These are phyloP conservation scores for Xylaria sp. DNA, from an alignment of 2,329 filamentous ascomycete species.

Conservation along the genomic window DNA sequence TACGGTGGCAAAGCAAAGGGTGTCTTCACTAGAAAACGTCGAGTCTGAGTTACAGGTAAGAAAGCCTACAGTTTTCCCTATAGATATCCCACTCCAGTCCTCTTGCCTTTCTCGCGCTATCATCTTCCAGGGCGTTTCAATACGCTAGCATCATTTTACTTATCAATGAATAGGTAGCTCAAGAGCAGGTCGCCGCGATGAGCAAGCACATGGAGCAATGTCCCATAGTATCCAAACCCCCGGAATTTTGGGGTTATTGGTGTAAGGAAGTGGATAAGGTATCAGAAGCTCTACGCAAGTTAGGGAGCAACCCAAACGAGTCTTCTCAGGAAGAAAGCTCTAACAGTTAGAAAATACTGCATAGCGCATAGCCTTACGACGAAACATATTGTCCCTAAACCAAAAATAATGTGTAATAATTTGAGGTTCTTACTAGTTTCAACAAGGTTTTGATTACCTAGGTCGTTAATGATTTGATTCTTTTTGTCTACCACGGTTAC, in stretches of 20 bases:
- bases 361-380: too few species aligned
- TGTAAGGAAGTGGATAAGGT: neutral
- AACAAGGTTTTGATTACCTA: neutral
- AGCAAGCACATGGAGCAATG: slow-evolving; percentile 3
- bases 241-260: neutral
- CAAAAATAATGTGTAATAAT: neutral
- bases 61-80: neutral
- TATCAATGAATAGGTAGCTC: neutral
- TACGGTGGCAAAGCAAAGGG: neutral
- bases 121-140: too few species aligned
- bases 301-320: neutral
- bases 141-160: neutral
- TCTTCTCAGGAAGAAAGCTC: too few species aligned
- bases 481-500: slow-evolving; percentile 40
- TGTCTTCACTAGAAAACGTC: neutral
- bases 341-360: too few species aligned
- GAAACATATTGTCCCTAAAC: neutral
- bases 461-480: slow-evolving; percentile 25
- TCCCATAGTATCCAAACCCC: neutral
- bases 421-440: neutral
- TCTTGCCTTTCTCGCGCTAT: neutral
- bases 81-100: neutral
- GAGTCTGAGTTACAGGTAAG: slow-evolving; percentile 19
- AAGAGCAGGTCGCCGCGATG: slow-evolving; percentile 1
- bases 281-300: neutral